These are phyloP conservation scores for Schoenoplectus triqueter DNA, from an alignment of 202 grass and related monocot species.

Conservation along the genomic window DNA sequence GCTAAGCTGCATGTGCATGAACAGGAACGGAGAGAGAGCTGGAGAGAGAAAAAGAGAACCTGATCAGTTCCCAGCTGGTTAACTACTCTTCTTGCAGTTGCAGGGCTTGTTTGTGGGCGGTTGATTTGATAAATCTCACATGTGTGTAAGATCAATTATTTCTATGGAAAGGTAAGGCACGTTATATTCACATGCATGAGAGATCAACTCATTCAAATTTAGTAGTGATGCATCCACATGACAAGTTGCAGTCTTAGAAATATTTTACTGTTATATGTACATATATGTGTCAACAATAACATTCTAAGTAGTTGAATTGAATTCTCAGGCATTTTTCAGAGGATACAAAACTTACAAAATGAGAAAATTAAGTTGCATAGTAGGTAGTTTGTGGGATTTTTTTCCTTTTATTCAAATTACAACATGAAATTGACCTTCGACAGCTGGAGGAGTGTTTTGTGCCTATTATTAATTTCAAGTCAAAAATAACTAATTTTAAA, in stretches of 20 bases:
- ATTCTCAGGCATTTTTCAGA: not conserved
- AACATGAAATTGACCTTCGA: constrained; percentile 22
- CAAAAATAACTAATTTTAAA: too few species aligned
- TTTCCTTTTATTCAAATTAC: not conserved
- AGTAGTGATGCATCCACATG: constrained; percentile 19
- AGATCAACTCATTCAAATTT: constrained; percentile 21
- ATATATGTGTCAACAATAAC: not conserved
- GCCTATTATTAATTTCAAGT: not conserved
- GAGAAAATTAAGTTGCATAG: not conserved
- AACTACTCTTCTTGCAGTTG: not conserved
- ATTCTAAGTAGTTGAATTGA: too few species aligned
- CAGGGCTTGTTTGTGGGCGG: constrained; percentile 9
- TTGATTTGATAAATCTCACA: constrained; percentile 9
- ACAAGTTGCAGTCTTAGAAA: constrained; percentile 23
- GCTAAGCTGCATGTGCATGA: constrained; percentile 20
- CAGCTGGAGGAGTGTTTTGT: constrained; percentile 1
- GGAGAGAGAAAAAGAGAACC: not conserved
- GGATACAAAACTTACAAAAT: not conserved
- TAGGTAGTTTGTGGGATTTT: constrained; percentile 11
- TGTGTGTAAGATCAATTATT: constrained; percentile 10
- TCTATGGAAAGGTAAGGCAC: constrained; percentile 18
- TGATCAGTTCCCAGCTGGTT: not conserved
- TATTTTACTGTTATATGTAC: not conserved
- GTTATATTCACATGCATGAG: constrained; percentile 30
- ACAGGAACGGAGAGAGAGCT: not conserved